phyloP scores from a whole-genome alignment of 495 filamentous ascomycete genomes.

The Usnea hakonensis region DNA sequence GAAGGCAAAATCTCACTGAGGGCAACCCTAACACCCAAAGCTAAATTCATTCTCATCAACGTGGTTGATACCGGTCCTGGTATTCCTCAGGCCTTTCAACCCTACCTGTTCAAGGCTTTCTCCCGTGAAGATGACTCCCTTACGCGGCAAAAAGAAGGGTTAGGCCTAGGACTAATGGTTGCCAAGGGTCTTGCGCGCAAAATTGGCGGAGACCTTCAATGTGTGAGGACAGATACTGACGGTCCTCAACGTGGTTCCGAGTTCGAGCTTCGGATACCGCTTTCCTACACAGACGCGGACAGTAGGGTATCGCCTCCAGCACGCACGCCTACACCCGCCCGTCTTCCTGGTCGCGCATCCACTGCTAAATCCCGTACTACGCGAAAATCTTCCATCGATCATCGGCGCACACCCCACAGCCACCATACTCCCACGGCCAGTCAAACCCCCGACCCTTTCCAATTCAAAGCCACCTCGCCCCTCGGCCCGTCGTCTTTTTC shows the following conservation, averaged over 20 bases:
- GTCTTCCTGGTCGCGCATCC: slow-evolving; percentile 13
- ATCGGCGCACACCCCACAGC: slow-evolving; percentile 22
- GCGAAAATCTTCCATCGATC: slow-evolving; percentile 13
- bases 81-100: slow-evolving; percentile 61
- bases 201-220: slow-evolving; percentile 66
- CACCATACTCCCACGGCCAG: slow-evolving; percentile 19
- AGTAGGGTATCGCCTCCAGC: slow-evolving; percentile 37
- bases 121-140: slow-evolving; percentile 65
- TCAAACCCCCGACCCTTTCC: slow-evolving; percentile 29
- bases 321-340: slow-evolving; percentile 23
- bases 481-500: slow-evolving; percentile 20
- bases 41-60: slow-evolving; percentile 51
- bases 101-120: slow-evolving; percentile 68
- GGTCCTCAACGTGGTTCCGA: slow-evolving; percentile 63
- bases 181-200: slow-evolving; percentile 70
- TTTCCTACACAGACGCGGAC: slow-evolving; percentile 42
- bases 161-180: slow-evolving; percentile 67
- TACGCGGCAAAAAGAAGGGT: slow-evolving; percentile 62
- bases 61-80: slow-evolving; percentile 66
- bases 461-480: slow-evolving; percentile 31
- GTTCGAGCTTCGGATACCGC: slow-evolving; percentile 65
- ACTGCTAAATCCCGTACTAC: slow-evolving; percentile 2
- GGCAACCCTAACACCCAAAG: slow-evolving; percentile 43
- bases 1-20: slow-evolving; percentile 55
- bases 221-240: slow-evolving; percentile 58